Percentiles rank a stretch among this genome's conserved stretches.
These are phyloP conservation scores for Blastomyces emzantsi DNA, from an alignment of 2,329 filamentous ascomycete genomes.

Conservation along the genomic window DNA sequence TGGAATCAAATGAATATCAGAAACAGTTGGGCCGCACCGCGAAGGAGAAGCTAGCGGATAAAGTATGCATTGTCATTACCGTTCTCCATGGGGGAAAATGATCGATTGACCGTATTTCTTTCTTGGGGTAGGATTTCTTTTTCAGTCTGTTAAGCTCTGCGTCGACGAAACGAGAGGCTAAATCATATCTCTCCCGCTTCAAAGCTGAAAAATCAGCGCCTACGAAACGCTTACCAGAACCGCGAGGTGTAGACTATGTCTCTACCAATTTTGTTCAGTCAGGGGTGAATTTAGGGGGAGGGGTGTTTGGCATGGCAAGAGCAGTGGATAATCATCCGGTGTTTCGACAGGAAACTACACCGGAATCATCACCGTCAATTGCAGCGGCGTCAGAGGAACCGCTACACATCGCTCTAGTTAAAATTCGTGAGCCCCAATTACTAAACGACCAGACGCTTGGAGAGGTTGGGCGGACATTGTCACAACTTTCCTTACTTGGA, in stretches of 20 bases:
- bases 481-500: constrained; percentile 73
- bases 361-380: constrained; percentile 27
- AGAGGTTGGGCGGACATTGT: constrained; percentile 73
- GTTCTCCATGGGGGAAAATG: neutral
- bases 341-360: constrained; percentile 47
- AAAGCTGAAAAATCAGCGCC: constrained; percentile 33
- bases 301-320: constrained; percentile 48
- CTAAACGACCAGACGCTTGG: constrained; percentile 59
- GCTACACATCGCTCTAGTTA: constrained; percentile 75
- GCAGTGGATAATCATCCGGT: constrained; percentile 52
- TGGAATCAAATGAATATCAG: constrained; percentile 11
- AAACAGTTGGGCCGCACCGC: constrained; percentile 32
- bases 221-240: constrained; percentile 4
- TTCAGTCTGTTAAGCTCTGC: constrained; percentile 79
- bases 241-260: neutral
- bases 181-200: constrained; percentile 83
- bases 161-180: constrained; percentile 86
- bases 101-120: neutral
- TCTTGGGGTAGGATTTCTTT: constrained; percentile 60
- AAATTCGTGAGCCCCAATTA: constrained; percentile 64
- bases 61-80: constrained; percentile 20
- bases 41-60: constrained; percentile 38
- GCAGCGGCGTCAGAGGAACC: constrained; percentile 26
- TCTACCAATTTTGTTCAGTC: constrained; percentile 22
- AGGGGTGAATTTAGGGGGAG: constrained; percentile 51